Evolutionary conservation across 1,284 basidiomycete species (phyloP).

Genomic region (Cryptococcus wingfieldii): DNA sequence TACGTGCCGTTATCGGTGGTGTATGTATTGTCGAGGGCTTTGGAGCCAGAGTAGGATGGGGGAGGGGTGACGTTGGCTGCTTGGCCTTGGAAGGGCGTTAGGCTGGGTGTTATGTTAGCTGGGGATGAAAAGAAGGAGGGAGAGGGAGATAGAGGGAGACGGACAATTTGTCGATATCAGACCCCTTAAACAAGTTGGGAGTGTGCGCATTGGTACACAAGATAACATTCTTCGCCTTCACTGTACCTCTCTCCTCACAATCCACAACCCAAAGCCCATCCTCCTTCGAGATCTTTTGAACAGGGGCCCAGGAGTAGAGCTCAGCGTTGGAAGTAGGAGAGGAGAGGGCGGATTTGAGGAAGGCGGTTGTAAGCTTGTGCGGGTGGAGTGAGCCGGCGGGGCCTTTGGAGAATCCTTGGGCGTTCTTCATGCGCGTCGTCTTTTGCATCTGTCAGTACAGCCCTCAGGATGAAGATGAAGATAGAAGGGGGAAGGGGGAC

Average conservation of each 20-base stretch:
- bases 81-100: slow-evolving; percentile 25
- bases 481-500: neutral
- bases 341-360: slow-evolving; percentile 15
- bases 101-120: slow-evolving; percentile 10
- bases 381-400: slow-evolving; percentile 29
- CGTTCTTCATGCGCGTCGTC: slow-evolving; percentile 11
- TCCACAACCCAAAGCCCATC: slow-evolving; percentile 17
- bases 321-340: slow-evolving; percentile 5
- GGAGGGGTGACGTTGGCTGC: slow-evolving; percentile 26
- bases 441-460: neutral
- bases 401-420: slow-evolving; percentile 13
- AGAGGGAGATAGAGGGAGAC: neutral
- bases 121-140: too few species aligned
- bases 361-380: slow-evolving; percentile 31
- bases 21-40: slow-evolving; percentile 17
- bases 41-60: slow-evolving; percentile 14
- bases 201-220: slow-evolving; percentile 40
- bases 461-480: too few species aligned
- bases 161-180: slow-evolving; percentile 15
- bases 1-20: slow-evolving; percentile 25
- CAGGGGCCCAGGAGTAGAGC: slow-evolving; percentile 23
- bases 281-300: slow-evolving; percentile 1
- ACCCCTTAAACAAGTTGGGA: slow-evolving; percentile 24
- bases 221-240: slow-evolving; percentile 28
- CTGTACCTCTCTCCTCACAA: slow-evolving; percentile 17